Conservation (phyloP, 441 rosid species). For the Arabidopsis lyrata region DNA sequence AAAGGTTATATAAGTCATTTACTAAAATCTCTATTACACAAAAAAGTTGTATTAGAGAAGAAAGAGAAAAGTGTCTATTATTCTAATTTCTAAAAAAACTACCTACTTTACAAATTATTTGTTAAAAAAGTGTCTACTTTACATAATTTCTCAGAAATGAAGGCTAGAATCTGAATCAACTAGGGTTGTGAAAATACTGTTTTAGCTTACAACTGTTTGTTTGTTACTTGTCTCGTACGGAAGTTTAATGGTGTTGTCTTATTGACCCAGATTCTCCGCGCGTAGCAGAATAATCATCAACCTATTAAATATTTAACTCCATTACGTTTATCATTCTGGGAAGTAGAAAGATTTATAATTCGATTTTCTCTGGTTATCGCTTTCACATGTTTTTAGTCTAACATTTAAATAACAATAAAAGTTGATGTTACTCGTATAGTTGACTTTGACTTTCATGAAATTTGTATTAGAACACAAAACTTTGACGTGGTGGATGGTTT, state of each 20-base stretch:
- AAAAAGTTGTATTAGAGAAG: no score
- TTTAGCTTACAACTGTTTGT: neutral
- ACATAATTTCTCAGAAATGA: no score
- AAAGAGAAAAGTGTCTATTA: no score
- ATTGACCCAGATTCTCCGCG: constrained; percentile 2
- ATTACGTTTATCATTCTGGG: neutral
- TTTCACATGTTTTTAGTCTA: neutral
- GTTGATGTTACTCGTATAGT: neutral
- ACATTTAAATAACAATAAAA: neutral
- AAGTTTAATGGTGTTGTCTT: neutral
- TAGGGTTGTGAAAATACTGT: neutral
- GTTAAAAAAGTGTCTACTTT: no score
- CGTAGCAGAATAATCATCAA: neutral
- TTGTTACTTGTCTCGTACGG: constrained; percentile 17
- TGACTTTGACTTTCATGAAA: constrained; percentile 28
- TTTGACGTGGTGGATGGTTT: no score
- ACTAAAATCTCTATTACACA: no score
- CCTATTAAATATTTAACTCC: neutral
- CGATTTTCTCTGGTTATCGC: neutral
- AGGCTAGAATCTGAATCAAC: neutral
- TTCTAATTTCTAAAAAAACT: no score
- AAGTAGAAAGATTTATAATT: neutral
- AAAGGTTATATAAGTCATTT: no score
- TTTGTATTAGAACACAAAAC: no score
- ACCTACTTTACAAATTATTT: no score